phyloP scores from a whole-genome alignment of 2,329 filamentous ascomycete genomes.

The Calonectria montana region DNA sequence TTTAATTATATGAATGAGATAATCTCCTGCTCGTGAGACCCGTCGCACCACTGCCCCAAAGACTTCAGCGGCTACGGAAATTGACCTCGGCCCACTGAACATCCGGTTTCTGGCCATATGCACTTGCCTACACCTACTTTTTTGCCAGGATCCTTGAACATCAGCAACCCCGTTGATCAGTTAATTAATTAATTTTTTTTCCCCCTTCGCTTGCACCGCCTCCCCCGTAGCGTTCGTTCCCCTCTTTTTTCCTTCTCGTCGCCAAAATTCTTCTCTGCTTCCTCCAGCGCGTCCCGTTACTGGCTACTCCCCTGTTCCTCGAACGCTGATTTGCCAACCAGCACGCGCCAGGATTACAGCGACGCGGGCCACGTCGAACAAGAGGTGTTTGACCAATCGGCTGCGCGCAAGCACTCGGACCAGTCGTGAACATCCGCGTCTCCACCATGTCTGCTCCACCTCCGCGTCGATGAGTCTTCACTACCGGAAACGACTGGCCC shows the following conservation, averaged over 20 bases:
- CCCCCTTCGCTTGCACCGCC: constrained; percentile 3
- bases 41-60: constrained; percentile 32
- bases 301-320: neutral
- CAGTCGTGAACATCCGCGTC: constrained; percentile 19
- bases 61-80: constrained; percentile 40
- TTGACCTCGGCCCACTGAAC: constrained; percentile 35
- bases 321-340: constrained; percentile 33
- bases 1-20: neutral
- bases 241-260: neutral
- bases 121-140: neutral
- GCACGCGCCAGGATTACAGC: constrained; percentile 37
- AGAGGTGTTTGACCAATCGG: constrained; percentile 22
- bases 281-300: constrained; percentile 6
- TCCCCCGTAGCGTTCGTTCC: constrained; percentile 22
- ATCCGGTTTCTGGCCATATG: constrained; percentile 25
- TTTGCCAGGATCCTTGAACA: neutral
- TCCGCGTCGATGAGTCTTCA: constrained; percentile 17
- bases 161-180: neutral
- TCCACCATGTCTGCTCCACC: constrained; percentile 7
- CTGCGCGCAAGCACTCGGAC: constrained; percentile 2
- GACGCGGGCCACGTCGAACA: constrained; percentile 21
- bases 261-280: neutral
- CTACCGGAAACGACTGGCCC: constrained; percentile 23
- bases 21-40: neutral
- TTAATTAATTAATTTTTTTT: neutral